A percentile compares a stretch with the other conserved stretches of the same genome.
phyloP scores from a whole-genome alignment of 208 protist genomes.

The Trypanosoma boissoni region DNA sequence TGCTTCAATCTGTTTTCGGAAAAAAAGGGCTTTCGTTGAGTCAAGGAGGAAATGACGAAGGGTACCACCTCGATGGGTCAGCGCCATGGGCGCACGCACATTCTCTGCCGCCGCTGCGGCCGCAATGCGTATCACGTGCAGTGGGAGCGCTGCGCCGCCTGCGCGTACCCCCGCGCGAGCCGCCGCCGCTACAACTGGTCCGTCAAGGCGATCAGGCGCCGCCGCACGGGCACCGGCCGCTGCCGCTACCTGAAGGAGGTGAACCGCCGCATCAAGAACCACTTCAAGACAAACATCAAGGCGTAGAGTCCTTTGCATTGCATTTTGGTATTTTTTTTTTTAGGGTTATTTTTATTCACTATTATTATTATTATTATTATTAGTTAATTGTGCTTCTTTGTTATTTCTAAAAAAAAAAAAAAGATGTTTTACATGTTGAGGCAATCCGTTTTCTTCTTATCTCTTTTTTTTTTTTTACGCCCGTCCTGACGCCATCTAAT shows the following conservation, averaged over 20 bases:
- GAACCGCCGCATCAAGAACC: conserved; percentile 96
- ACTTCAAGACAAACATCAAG: conserved; percentile 93
- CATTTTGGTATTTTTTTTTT: conserved; percentile 26
- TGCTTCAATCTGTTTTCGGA: conserved; percentile 17
- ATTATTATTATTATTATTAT: conserved; percentile 7
- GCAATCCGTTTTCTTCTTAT: background rate
- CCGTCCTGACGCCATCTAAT: background rate
- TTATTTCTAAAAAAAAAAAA: too few species aligned
- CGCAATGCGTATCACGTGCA: conserved; percentile 97
- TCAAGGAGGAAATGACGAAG: conserved; percentile 72
- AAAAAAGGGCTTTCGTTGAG: conserved; percentile 21
- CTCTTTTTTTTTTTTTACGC: conserved; percentile 7
- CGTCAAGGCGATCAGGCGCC: conserved; percentile 97
- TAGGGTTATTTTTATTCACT: conserved; percentile 4
- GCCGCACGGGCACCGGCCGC: conserved; percentile 98
- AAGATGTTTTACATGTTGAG: too few species aligned
- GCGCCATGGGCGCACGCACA: conserved; percentile 95
- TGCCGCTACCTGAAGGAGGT: conserved; percentile 97
- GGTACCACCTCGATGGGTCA: conserved; percentile 90
- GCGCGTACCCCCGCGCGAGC: conserved; percentile 96
- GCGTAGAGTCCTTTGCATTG: conserved; percentile 34
- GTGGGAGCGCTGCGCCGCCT: conserved; percentile 97
- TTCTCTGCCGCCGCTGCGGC: conserved; percentile 97
- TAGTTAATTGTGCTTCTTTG: background rate
- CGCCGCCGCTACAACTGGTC: conserved; percentile 97